These are phyloP conservation scores for Leptomonas pyrrhocoris DNA, from an alignment of 208 protist genomes.

Conservation along the genomic window DNA sequence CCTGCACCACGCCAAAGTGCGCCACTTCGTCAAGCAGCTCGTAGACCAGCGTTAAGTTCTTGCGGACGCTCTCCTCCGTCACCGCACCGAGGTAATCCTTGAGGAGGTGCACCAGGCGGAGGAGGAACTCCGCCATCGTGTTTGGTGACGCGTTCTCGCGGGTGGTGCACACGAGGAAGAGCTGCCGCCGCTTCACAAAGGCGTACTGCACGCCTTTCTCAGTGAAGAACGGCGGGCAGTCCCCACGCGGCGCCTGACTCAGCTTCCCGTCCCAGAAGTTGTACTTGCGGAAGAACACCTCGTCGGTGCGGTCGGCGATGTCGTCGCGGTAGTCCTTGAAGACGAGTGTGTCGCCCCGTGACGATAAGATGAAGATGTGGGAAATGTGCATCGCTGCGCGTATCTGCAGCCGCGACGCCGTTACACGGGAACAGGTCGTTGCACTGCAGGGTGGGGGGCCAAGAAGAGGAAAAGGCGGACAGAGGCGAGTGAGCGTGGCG, in stretches of 20 bases:
- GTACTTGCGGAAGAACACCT: conserved; percentile 89
- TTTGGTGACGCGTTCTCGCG: conserved; percentile 72
- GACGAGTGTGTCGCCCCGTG: conserved; percentile 81
- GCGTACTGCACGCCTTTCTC: conserved; percentile 86
- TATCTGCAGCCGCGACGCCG: too few species aligned
- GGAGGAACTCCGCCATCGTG: conserved; percentile 76
- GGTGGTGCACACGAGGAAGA: conserved; percentile 89
- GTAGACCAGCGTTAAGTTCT: conserved; percentile 92
- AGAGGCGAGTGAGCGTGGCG: too few species aligned
- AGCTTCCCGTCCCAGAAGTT: conserved; percentile 55
- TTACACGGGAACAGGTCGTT: too few species aligned
- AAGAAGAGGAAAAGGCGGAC: too few species aligned
- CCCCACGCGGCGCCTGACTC: conserved; percentile 49
- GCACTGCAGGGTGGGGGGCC: too few species aligned
- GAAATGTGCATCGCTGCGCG: conserved; percentile 43
- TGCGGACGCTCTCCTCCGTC: conserved; percentile 81
- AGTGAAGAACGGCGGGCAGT: conserved; percentile 62
- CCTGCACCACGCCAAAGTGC: conserved; percentile 88
- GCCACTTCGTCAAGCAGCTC: conserved; percentile 93
- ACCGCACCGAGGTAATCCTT: conserved; percentile 89
- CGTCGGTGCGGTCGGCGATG: conserved; percentile 54
- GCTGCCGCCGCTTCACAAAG: conserved; percentile 62
- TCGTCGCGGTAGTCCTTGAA: conserved; percentile 87
- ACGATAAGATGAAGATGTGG: conserved; percentile 87
- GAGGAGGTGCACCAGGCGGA: conserved; percentile 69